These are phyloP conservation scores for Miscanthus lutarioriparius DNA, from an alignment of 176 grass and related monocot species.

Conservation along the genomic window DNA sequence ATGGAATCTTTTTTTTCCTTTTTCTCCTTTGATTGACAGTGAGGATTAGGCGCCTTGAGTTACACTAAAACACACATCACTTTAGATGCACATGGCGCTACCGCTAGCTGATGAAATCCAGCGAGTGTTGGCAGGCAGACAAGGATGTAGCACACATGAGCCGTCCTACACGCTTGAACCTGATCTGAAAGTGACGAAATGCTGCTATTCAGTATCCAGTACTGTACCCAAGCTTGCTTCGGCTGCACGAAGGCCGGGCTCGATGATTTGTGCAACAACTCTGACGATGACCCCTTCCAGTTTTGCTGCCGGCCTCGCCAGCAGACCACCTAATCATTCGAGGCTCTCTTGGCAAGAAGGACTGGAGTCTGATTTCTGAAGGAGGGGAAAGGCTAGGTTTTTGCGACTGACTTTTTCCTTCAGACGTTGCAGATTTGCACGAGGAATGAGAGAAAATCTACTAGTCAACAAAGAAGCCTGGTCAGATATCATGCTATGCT, in stretches of 20 bases:
- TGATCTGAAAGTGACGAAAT: constrained; percentile 32
- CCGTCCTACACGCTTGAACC: constrained; percentile 22
- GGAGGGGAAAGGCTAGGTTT: not conserved
- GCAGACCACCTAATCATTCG: constrained; percentile 11
- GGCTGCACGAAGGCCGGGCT: not conserved
- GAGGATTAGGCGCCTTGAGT: constrained; percentile 29
- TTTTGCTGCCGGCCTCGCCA: not conserved
- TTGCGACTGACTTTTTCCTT: constrained; percentile 22
- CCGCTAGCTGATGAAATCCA: not conserved
- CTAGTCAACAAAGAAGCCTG: constrained; percentile 1
- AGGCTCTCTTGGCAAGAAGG: not conserved
- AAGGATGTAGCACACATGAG: constrained; percentile 33
- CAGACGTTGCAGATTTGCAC: constrained; percentile 5
- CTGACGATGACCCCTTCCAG: constrained; percentile 7
- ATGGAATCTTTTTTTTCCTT: not conserved
- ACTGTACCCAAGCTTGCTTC: constrained; percentile 13
- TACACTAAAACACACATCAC: constrained; percentile 19
- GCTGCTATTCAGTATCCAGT: not conserved
- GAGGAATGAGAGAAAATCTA: not conserved
- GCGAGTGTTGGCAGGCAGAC: constrained; percentile 19
- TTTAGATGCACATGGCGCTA: constrained; percentile 34
- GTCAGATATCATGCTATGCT: not conserved
- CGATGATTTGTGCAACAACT: constrained; percentile 28
- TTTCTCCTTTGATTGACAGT: not conserved
- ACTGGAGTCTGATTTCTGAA: not conserved